Conservation (phyloP, 345 rosid species). For the Pelargonium nanum region DNA sequence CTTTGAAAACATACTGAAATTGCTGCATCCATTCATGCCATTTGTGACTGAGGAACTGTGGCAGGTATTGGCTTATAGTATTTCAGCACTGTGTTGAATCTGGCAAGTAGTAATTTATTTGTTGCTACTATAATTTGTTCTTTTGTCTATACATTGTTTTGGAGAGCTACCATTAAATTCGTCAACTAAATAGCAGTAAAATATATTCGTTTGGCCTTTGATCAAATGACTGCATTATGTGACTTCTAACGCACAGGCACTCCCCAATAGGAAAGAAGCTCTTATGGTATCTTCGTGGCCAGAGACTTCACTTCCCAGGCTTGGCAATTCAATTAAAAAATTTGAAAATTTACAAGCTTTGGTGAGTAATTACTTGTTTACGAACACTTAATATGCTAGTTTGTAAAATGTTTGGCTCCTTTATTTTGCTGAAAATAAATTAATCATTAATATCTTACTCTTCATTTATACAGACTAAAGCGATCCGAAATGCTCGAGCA, state of each 20-base stretch:
- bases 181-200: too few relatives aligned
- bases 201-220: too few relatives aligned
- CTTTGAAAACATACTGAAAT: conserved; percentile 70
- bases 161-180: too few relatives aligned
- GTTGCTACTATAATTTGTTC: not conserved
- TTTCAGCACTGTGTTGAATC: not conserved
- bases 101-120: not conserved
- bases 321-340: conserved; percentile 43
- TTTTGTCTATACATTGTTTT: too few relatives aligned
- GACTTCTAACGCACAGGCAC: conserved; percentile 46
- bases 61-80: conserved; percentile 46
- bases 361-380: conserved; percentile 36
- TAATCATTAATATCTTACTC: conserved; percentile 4
- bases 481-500: conserved; percentile 89
- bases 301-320: conserved; percentile 60
- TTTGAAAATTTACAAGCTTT: conserved; percentile 84
- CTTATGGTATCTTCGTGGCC: conserved; percentile 93
- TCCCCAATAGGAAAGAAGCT: conserved; percentile 62
- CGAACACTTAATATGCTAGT: not conserved
- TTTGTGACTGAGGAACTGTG: conserved; percentile 93
- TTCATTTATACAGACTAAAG: conserved; percentile 49
- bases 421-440: not conserved
- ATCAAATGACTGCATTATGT: too few relatives aligned
- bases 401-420: not conserved
- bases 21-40: conserved; percentile 97